Conservation (phyloP, 148 eudicot species). For the Selenicereus undatus region DNA sequence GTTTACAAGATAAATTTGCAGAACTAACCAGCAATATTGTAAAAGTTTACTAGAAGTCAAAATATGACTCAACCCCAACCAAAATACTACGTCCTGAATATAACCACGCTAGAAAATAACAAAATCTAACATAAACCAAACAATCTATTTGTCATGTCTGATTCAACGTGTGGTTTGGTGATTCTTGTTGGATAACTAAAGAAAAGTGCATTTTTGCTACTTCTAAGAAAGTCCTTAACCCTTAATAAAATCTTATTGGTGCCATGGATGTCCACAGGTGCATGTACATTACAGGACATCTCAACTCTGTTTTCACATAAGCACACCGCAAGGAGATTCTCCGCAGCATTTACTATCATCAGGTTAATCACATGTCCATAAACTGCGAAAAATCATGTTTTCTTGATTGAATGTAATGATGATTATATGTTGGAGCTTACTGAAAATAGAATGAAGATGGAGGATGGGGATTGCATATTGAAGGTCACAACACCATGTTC, state of each 20-base stretch:
- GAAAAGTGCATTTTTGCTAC: not conserved
- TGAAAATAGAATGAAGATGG: too few species aligned
- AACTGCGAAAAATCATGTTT: not conserved
- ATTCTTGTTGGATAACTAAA: not conserved
- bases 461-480: too few species aligned
- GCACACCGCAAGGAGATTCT: slow-evolving; percentile 27
- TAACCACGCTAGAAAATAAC: too few species aligned
- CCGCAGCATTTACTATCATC: slow-evolving; percentile 30
- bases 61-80: too few species aligned
- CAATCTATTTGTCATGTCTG: not conserved
- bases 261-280: slow-evolving; percentile 11
- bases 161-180: not conserved
- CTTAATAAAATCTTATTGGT: not conserved
- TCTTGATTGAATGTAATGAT: not conserved
- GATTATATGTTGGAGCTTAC: not conserved
- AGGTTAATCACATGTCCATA: slow-evolving; percentile 11
- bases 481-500: slow-evolving; percentile 57
- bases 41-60: too few species aligned
- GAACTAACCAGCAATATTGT: too few species aligned
- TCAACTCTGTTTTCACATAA: slow-evolving; percentile 23
- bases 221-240: not conserved
- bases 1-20: too few species aligned
- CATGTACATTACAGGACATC: slow-evolving; percentile 32
- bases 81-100: too few species aligned
- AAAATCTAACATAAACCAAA: not conserved